Evolutionary conservation across 768 basidiomycete species (phyloP), one percentile per base, ranked within the genome.

Genomic region (Termitomyces sp.): DNA sequence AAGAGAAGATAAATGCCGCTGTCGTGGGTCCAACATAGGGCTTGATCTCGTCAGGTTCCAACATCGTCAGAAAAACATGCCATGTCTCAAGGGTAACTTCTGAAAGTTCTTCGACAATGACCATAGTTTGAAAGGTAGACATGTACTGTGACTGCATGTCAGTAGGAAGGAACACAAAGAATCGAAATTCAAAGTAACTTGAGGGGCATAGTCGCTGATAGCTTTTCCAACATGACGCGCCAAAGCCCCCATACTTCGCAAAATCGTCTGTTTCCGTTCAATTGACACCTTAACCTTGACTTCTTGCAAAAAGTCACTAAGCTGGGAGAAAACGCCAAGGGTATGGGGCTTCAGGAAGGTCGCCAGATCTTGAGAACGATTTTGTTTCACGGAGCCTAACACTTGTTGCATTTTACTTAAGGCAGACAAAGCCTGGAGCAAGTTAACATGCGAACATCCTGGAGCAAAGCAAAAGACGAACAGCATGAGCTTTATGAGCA

Each of bases 41-140:
- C 2, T 92, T 87, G 45, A 95, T 77, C 61, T 98, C 95, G 48
- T 70, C 71, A 20, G 83, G 79, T 3, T 79, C 76, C 20, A 96
- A 72, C 2, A 85, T 86, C 16, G 75, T 80, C 60, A 96, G 73
- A 72, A 98, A 97, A 27, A 74, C 78, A 56, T 81, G 71, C 94
- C 95, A 98, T 41, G 86, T 89, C 34, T 83, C 76, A 3, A 99
- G 75, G 0, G 93, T 90, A 7, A 86, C 87, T 58, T 89, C 84
- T 0, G 91, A 83, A 7, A 99, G 78, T 60, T 89, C 88, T 0
- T 82, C 81, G 12, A 92, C 79, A 36, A 77, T 72, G n/a, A 97
- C 79, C 75, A 89, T 91, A 6, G 91, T 93, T 73, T 98, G 96
- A 41, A 99, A 81, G 18, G 90, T 94, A 0, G 96, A 94, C 91